A percentile compares a stretch with the other conserved stretches of the same genome.
These are phyloP conservation scores for Lactarius psammicola DNA, from an alignment of 768 basidiomycete species.

Conservation along the genomic window DNA sequence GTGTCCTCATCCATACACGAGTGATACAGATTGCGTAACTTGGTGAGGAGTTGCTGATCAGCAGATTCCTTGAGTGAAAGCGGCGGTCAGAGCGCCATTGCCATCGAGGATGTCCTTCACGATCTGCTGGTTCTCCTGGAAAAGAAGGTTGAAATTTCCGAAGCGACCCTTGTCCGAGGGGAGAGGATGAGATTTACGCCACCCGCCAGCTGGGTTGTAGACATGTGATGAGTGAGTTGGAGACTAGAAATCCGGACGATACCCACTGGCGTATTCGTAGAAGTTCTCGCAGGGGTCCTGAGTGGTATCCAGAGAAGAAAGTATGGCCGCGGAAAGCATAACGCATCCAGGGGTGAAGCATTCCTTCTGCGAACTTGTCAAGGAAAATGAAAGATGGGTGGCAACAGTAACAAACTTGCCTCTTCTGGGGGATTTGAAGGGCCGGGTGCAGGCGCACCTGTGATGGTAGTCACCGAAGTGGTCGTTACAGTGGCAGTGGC, in stretches of 20 bases:
- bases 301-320: conserved; percentile 73
- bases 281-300: conserved; percentile 96
- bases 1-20: conserved; percentile 80
- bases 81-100: conserved; percentile 31
- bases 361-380: conserved; percentile 43
- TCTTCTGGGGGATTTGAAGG: conserved; percentile 50
- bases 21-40: conserved; percentile 67
- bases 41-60: conserved; percentile 58
- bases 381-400: not conserved
- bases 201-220: conserved; percentile 68
- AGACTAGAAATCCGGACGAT: not conserved
- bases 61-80: conserved; percentile 35
- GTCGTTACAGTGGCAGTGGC: conserved; percentile 41
- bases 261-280: conserved; percentile 88
- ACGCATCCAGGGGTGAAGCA: conserved; percentile 84
- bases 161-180: conserved; percentile 80
- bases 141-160: conserved; percentile 69
- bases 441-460: conserved; percentile 36
- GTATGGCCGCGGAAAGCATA: conserved; percentile 73
- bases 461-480: conserved; percentile 38
- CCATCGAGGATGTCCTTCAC: conserved; percentile 69
- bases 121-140: conserved; percentile 74
- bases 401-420: not conserved
- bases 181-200: conserved; percentile 78
- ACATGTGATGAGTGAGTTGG: not conserved